A percentile compares a stretch with the other conserved stretches of the same genome.
Evolutionary conservation across 2,329 filamentous ascomycete genomes (phyloP).

Genomic region (Aspergillus tamarii): DNA sequence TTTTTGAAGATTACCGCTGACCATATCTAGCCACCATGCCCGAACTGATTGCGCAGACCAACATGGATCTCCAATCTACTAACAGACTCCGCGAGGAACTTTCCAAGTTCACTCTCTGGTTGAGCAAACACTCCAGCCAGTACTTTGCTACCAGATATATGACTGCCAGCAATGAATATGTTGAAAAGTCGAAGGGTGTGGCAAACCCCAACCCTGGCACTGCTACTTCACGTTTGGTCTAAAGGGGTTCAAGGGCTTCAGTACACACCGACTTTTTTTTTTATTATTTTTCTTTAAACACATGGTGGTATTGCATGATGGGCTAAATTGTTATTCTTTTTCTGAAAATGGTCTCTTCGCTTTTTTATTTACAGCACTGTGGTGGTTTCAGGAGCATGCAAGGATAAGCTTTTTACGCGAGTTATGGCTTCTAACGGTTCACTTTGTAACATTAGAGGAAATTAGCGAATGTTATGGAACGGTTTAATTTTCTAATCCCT

Average conservation of each 20-base stretch:
- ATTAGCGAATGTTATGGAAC: constrained; percentile 12
- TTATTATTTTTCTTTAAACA: not conserved
- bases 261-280: constrained; percentile 1
- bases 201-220: constrained; percentile 35
- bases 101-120: constrained; percentile 81
- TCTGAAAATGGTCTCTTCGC: not conserved
- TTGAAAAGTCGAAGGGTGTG: constrained; percentile 38
- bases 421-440: constrained; percentile 18
- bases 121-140: constrained; percentile 72
- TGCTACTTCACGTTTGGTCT: constrained; percentile 36
- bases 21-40: constrained; percentile 75
- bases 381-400: constrained; percentile 5
- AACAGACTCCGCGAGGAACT: constrained; percentile 87
- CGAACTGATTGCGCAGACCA: constrained; percentile 93
- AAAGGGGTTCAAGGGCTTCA: not conserved
- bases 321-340: not conserved
- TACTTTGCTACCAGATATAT: constrained; percentile 67
- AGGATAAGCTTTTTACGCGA: constrained; percentile 7
- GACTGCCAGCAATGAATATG: constrained; percentile 43
- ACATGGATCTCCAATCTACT: constrained; percentile 93
- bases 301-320: not conserved
- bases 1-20: constrained; percentile 10
- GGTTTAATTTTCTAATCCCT: constrained; percentile 1
- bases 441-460: constrained; percentile 22
- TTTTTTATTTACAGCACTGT: constrained; percentile 3